These are phyloP conservation scores for Gaeumannomyces sp. DNA, from an alignment of 2,329 filamentous ascomycete species.

Conservation along the genomic window DNA sequence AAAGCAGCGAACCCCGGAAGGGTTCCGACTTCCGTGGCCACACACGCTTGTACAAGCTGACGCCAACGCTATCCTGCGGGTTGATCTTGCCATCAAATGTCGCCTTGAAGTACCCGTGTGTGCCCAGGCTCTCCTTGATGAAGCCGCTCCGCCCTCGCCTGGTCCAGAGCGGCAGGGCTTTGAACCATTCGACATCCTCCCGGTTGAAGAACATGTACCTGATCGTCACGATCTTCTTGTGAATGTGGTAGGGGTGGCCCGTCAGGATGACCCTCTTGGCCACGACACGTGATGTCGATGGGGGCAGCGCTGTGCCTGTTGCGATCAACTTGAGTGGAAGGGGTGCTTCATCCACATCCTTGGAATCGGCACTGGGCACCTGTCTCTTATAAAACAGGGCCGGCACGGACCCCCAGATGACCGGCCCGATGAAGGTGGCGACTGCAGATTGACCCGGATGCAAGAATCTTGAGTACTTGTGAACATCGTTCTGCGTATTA, in stretches of 20 bases:
- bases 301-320: conserved; percentile 80
- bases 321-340: conserved; percentile 65
- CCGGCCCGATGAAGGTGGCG: conserved; percentile 80
- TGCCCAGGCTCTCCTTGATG: conserved; percentile 90
- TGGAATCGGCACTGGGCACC: conserved; percentile 31
- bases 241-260: conserved; percentile 96
- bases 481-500: conserved; percentile 89
- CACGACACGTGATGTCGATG: conserved; percentile 70
- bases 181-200: conserved; percentile 96
- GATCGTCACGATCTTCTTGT: conserved; percentile 94
- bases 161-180: conserved; percentile 92
- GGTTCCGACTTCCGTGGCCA: conserved; percentile 65
- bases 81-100: conserved; percentile 96
- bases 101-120: conserved; percentile 99
- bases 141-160: conserved; percentile 80
- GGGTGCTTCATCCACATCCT: conserved; percentile 33
- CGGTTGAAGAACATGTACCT: conserved; percentile 99
- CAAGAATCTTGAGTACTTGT: conserved; percentile 90
- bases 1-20: conserved; percentile 36
- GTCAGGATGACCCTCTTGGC: conserved; percentile 93
- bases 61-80: conserved; percentile 86
- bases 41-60: conserved; percentile 81
- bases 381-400: conserved; percentile 76
- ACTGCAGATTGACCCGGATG: conserved; percentile 87
- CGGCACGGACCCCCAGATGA: conserved; percentile 90